Evolutionary conservation across 1,284 basidiomycete species (phyloP), one percentile per base, ranked within the genome.

Genomic region (Sanguinoderma infundibulare): DNA sequence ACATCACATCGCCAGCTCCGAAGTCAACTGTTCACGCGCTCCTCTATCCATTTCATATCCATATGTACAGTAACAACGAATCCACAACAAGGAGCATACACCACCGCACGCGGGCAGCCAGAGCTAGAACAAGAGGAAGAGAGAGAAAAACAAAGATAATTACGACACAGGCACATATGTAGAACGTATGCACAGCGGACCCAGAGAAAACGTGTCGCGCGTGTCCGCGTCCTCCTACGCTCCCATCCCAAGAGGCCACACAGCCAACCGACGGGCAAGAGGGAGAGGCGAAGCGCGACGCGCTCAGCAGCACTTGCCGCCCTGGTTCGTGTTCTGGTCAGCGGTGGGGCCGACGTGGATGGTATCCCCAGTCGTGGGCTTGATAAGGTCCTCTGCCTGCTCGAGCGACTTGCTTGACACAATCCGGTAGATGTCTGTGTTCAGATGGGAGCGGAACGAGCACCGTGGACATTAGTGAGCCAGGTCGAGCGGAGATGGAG

Each of bases 341-440:
- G 82, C 78, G 61, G 75, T 79, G 51, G 87, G 88, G 46, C 87
- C 86, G 64, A 96, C 91, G 32, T 85, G 88, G 76, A 96, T 91
- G 55, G 89, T 87, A 72, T 89, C 88, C 57, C 89, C 89, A 36
- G 84, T 81, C 4, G 85, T 81, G 20, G 90, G 89, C 74, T 83
- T 87, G 78, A 92, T 89, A 57, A 84, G 79, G 69, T 89, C 87
- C 56, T 82, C 82, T 52, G 91, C 90, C 63, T 91, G 90, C 73
- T 97, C 96, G 65, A 98, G 87, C 38, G 93, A 81, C 76, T 91
- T 92, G 83, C 87, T 92, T 52, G 95, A 97, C 50, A 95, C 95
- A 73, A 98, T 95, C 73, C 91, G 92, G 83, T 97, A 97, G 76
- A 98, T 97, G 70, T 98, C 96, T 96, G 69, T 28, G n/a, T 9